These are phyloP conservation scores for Crithidia acanthocephali DNA, from an alignment of 208 protist genomes.

Conservation along the genomic window DNA sequence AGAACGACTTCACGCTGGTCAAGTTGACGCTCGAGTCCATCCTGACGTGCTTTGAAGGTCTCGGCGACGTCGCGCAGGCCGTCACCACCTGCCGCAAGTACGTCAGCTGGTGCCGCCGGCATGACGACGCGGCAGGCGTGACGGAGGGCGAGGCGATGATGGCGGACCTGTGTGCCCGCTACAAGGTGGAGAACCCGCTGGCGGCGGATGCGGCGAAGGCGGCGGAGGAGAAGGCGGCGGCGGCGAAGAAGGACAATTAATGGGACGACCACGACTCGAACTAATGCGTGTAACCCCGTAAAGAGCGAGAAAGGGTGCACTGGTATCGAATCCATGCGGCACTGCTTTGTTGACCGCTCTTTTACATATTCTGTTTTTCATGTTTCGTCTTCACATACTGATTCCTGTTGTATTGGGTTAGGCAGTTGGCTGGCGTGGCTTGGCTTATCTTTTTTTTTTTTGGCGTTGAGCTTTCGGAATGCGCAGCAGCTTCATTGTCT, in stretches of 20 bases:
- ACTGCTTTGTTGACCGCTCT: no score
- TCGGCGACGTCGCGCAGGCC: conserved; percentile 80
- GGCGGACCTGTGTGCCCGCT: conserved; percentile 53
- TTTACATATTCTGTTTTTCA: not conserved
- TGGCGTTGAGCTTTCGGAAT: not conserved
- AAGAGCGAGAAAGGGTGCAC: no score
- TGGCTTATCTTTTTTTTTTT: conserved; percentile 3
- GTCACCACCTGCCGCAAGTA: conserved; percentile 86
- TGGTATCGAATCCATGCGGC: no score
- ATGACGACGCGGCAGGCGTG: conserved; percentile 70
- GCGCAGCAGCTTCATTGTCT: no score
- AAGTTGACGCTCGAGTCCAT: conserved; percentile 78
- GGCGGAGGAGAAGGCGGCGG: not conserved
- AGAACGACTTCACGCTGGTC: conserved; percentile 74
- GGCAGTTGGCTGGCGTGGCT: not conserved
- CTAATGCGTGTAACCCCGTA: no score
- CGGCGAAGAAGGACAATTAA: not conserved
- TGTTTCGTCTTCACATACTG: not conserved
- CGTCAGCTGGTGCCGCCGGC: conserved; percentile 85
- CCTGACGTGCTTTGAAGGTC: conserved; percentile 84
- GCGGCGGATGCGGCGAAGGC: conserved; percentile 18
- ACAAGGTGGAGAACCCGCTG: conserved; percentile 46
- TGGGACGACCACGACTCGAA: not conserved
- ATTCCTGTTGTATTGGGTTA: no score
- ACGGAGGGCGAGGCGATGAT: conserved; percentile 65